A percentile compares a stretch with the other conserved stretches of the same genome.
These are phyloP conservation scores for Sporothrix euskadiensis DNA, from an alignment of 2,329 filamentous ascomycete genomes.

Conservation along the genomic window DNA sequence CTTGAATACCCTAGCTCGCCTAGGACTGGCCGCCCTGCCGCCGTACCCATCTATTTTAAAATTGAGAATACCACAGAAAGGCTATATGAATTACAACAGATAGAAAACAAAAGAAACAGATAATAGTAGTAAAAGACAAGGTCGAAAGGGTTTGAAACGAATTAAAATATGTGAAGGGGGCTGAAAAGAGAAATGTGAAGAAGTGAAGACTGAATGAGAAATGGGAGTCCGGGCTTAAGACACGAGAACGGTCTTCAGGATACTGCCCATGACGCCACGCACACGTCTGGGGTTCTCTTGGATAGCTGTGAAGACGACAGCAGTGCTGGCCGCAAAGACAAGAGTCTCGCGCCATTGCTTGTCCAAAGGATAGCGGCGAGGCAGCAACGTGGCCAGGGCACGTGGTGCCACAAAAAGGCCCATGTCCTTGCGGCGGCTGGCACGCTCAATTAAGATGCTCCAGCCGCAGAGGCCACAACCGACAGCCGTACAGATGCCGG, in stretches of 20 bases:
- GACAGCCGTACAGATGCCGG: conserved; percentile 66
- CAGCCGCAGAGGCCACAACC: conserved; percentile 78
- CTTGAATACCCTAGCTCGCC: background rate
- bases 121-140: background rate
- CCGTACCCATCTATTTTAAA: background rate
- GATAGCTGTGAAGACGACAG: conserved; percentile 68
- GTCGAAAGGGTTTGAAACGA: background rate
- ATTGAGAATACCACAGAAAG: background rate
- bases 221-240: background rate
- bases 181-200: background rate
- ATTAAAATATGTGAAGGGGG: background rate
- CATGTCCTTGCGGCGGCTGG: conserved; percentile 68
- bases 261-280: conserved; percentile 65
- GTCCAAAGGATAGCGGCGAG: conserved; percentile 63
- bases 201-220: background rate
- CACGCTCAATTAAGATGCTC: conserved; percentile 74
- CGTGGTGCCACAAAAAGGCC: conserved; percentile 78
- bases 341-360: conserved; percentile 68
- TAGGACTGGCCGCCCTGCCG: background rate
- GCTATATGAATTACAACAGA: background rate
- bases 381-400: conserved; percentile 72
- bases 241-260: conserved; percentile 55
- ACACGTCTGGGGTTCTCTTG: conserved; percentile 63
- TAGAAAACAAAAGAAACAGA: background rate
- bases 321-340: conserved; percentile 66